Base-by-base conservation (phyloP, 768 basidiomycete species). In the Candolleomyces eurysporus region DNA sequence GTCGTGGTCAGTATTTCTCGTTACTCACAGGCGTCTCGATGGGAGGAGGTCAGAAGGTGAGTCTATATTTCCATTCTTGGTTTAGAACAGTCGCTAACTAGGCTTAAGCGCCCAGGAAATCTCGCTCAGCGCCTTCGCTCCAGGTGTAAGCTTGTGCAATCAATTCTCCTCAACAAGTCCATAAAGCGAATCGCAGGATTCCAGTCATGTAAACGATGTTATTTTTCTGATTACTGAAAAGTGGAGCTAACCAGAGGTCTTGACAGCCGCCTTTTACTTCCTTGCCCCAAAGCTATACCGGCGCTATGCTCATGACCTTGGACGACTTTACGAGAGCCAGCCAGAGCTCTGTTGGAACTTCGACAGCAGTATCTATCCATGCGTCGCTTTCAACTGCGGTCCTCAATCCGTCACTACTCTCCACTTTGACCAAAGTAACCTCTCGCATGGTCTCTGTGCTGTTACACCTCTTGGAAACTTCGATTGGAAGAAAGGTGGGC, bases 401-500 rank as follows among this genome's bases (percentile, higher is more conserved):
- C 42, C 51, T 3, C 49, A 31, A 13, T n/a, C 16, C n/a, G 13
- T 31, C 9, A 40, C 59, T 19, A 9, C 42, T 5, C 26, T 22
- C 14, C 59, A 60, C 40, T 49, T 32, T 19, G 59, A 60, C 51
- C 30, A 51, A 9, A 45, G 17, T 30, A 60, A 60, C 26, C 30
- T 53, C 8, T 42, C 59, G 22, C 54, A 26, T 30, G 59, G 51
- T 10, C 51, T 51, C 48, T 60, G 59, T 22, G 32, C 21, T 5
- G 16, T 60, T 16, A 43, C 22, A 5, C 26, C 59, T 5, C n/a
- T 60, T 1, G 59, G 59, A 30, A 42, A 8, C 11, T 60, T 53
- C 51, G 30, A 60, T n/a, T 36, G 21, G 17, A 19, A n/a, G 51
- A 22, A 40, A 19, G 59, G 59, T 11, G 59, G 59, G 1, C 59